Evolutionary conservation across 2,329 filamentous ascomycete species (phyloP), one percentile per base, ranked within the genome.

Genomic region (Xylariaceae sp.): DNA sequence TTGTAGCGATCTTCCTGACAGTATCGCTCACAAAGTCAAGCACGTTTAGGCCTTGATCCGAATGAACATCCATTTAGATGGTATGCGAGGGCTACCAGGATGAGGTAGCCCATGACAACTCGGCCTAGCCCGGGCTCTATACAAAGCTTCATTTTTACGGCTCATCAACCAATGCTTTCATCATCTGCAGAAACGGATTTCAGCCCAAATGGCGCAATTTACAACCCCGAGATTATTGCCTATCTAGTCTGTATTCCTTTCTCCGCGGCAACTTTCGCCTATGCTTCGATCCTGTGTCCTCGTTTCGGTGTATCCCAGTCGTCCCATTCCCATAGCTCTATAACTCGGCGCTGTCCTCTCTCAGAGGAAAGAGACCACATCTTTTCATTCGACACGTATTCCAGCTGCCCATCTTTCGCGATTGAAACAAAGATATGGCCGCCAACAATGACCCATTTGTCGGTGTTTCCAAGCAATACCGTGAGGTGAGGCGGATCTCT

Each of bases 261-360:
- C 19, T 41, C 39, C 18, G 21, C 15, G 39, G 21, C 19, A 12
- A 9, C 42, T 44, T 32, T 5, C 2, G 3, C 26, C n/a, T 22
- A 16, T 15, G 8, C 5, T 44, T 18, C 12, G 2, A 6, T 44
- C 22, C 5, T 41, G 13, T 46, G 15, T 29, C 47, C 13, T 30
- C 40, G 13, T 18, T 40, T 49, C 26, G 40, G 18, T 18, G 16
- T 10, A 7, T 30, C 7, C 19, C 18, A 18, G 12, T 49, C 46
- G 21, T 49, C 46, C 46, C 46, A 49, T 29, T 49, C 41, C 46
- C 46, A 49, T 9, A 49, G 30, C 46, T 49, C 46, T n/a, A 49
- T 22, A 12, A 49, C 36, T 2, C 46, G 46, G 13, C 30, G 26
- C 3, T 19, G 16, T 36, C 10, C 12, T 15, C n/a, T 37, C 12